Percentiles rank a stretch among this genome's conserved stretches.
Evolutionary conservation across 768 basidiomycete species (phyloP).

Genomic region (Collybia sp.): DNA sequence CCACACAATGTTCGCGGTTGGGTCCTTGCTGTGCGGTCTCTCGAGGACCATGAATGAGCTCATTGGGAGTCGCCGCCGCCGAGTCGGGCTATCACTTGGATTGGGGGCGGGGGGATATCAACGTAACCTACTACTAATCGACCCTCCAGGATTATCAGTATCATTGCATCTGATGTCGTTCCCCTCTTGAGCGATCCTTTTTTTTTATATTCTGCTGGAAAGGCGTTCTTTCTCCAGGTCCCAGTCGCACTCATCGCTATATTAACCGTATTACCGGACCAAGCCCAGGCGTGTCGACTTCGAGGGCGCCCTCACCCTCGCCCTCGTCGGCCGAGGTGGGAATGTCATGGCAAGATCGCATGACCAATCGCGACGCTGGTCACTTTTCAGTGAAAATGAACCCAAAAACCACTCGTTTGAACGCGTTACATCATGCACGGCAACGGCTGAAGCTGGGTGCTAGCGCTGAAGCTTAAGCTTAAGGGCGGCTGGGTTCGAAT

Average conservation of each 20-base stretch:
- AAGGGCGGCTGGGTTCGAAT: too few species aligned
- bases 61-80: too few species aligned
- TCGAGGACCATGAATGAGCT: conserved; percentile 51
- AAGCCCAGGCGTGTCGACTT: conserved; percentile 65
- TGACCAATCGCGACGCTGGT: conserved; percentile 32
- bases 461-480: too few species aligned
- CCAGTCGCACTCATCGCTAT: conserved; percentile 55
- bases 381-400: too few species aligned
- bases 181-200: conserved; percentile 28
- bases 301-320: conserved; percentile 49
- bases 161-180: conserved; percentile 63
- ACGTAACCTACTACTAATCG: conserved; percentile 31
- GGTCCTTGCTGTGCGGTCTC: conserved; percentile 49
- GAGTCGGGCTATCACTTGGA: conserved; percentile 51
- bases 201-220: conserved; percentile 9
- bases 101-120: conserved; percentile 60
- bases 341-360: conserved; percentile 41
- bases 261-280: conserved; percentile 38
- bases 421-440: too few species aligned
- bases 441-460: too few species aligned
- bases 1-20: conserved; percentile 48
- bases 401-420: too few species aligned
- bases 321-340: conserved; percentile 49
- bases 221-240: conserved; percentile 59
- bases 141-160: conserved; percentile 45